Evolutionary conservation across 2,329 filamentous ascomycete genomes (phyloP).

Genomic region (Nemania bipapillata): DNA sequence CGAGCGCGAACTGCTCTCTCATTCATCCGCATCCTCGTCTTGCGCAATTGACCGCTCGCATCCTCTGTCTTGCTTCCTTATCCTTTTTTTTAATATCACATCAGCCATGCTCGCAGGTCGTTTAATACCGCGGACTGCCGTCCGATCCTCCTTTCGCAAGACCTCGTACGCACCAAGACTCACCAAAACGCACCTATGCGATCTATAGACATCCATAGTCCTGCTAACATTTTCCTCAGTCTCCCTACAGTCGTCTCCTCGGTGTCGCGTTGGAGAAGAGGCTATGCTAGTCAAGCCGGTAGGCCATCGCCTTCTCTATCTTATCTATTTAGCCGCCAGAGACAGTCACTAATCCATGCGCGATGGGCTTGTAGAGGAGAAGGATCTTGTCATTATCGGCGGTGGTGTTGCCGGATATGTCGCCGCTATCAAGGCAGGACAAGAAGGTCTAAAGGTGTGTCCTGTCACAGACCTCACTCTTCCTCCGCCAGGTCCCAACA

Average conservation of each 20-base stretch:
- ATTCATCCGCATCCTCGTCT: neutral
- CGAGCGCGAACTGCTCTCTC: constrained; percentile 4
- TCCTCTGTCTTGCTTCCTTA: no score
- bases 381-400: constrained; percentile 96
- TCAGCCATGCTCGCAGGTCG: constrained; percentile 69
- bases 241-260: constrained; percentile 62
- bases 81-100: constrained; percentile 1
- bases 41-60: constrained; percentile 25
- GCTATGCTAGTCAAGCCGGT: constrained; percentile 69
- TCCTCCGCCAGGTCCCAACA: neutral
- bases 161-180: constrained; percentile 57
- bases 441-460: constrained; percentile 91
- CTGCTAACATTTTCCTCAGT: constrained; percentile 53
- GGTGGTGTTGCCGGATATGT: constrained; percentile 99
- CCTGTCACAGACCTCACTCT: neutral
- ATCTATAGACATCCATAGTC: neutral
- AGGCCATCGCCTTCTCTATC: neutral
- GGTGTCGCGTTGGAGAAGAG: constrained; percentile 65
- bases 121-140: constrained; percentile 68
- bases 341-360: neutral
- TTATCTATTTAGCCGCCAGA: constrained; percentile 45
- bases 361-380: constrained; percentile 72
- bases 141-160: constrained; percentile 66
- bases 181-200: constrained; percentile 24
- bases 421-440: constrained; percentile 97